Base-by-base conservation (phyloP, 306 rosid genomes). In the Purshia tridentata region DNA sequence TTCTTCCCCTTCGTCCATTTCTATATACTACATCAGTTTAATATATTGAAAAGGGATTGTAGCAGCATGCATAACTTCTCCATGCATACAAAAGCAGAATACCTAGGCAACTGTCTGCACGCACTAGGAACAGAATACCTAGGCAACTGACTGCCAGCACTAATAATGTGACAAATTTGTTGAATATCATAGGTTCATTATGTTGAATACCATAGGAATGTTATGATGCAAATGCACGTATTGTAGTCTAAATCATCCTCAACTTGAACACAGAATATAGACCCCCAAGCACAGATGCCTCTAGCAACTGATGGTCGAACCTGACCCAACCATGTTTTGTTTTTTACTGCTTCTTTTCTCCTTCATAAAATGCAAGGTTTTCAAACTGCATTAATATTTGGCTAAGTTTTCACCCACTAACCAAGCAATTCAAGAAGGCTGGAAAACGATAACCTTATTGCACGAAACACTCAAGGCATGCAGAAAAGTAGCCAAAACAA, bases 401-500 rank as follows among this genome's bases (percentile, higher is more conserved):
- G 18, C 52, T 8, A 51, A 64, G 39, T 55, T 49, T 62, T 50
- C 60, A 55, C 29, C 39, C 40, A 46, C 10, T 57, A 48, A 72
- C 68, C 18, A 20, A 75, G 18, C 37, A 61, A 59, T 45, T 70
- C 73, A 53, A 75, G 53, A 64, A 70, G 47, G 0, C 39, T 9
- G 35, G 47, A 46, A 9, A 22, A 19, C 8, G 67, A 29, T 35
- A 58, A 59, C 18, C 10, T 19, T 70, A 18, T 4, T 9, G 1
- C 10, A 35, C 41, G 68, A 13, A 18, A 42, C 6, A 54, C 7
- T 2, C 12, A 70, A 19, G 15, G 23, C 15, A 58, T n/a, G 62
- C 70, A 42, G 45, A 49, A 51, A 53, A 49, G 61, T 20, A 22
- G 63, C 61, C 66, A 73, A 37, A 62, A 48, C 42, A 63, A 67